phyloP scores from a whole-genome alignment of 2,329 filamentous ascomycete species.

The Emergomyces pasteurianus region DNA sequence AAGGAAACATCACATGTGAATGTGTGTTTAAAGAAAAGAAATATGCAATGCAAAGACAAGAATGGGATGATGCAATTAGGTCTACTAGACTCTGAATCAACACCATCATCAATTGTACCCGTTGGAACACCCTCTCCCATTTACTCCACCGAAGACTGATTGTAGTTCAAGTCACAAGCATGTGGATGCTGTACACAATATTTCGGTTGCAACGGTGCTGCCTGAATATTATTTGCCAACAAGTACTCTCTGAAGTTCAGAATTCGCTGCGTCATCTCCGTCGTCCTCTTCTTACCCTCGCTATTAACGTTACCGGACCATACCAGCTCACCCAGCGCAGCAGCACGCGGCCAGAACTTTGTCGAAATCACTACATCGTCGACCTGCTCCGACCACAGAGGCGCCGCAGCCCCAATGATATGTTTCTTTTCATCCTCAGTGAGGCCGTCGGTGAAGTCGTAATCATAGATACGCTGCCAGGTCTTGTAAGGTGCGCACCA shows the following conservation, averaged over 20 bases:
- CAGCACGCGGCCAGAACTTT: conserved; percentile 46
- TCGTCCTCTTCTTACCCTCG: conserved; percentile 40
- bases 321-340: conserved; percentile 43
- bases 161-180: conserved; percentile 42
- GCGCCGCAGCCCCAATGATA: conserved; percentile 41
- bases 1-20: background rate
- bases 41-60: background rate
- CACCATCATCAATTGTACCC: background rate
- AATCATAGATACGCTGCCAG: conserved; percentile 50
- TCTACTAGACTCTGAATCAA: background rate
- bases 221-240: conserved; percentile 42
- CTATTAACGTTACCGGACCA: conserved; percentile 45
- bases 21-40: background rate
- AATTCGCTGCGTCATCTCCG: conserved; percentile 43
- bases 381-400: conserved; percentile 45
- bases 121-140: background rate
- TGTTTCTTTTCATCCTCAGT: conserved; percentile 36
- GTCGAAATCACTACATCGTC: conserved; percentile 40
- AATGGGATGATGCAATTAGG: background rate
- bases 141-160: conserved; percentile 33
- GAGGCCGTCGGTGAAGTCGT: conserved; percentile 42
- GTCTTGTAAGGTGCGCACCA: conserved; percentile 50
- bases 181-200: conserved; percentile 48
- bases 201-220: conserved; percentile 42
- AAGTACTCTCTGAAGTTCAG: conserved; percentile 50